Evolutionary conservation across 2,329 filamentous ascomycete species (phyloP).

Genomic region (Lasiodiplodia hormozganensis): DNA sequence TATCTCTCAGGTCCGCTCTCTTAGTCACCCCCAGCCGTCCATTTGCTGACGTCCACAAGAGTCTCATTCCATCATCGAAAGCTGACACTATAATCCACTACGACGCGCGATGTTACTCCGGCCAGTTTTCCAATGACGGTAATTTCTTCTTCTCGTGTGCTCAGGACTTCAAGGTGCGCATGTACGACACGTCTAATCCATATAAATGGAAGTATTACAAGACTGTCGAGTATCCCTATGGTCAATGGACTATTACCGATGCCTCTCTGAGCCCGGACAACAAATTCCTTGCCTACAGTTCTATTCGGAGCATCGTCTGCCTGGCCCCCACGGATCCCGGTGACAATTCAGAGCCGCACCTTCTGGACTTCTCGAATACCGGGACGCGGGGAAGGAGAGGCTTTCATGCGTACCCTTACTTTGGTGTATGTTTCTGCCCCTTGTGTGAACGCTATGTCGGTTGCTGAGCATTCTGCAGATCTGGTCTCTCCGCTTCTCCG

Average conservation of each 20-base stretch:
- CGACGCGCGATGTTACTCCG: conserved; percentile 85
- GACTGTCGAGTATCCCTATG: conserved; percentile 82
- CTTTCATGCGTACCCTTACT: conserved; percentile 41
- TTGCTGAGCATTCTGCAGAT: conserved; percentile 57
- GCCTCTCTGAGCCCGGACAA: conserved; percentile 91
- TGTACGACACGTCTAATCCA: conserved; percentile 97
- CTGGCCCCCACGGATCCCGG: conserved; percentile 86
- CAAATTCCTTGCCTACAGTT: conserved; percentile 88
- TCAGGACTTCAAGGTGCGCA: conserved; percentile 91
- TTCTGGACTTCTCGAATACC: conserved; percentile 72
- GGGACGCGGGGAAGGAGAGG: conserved; percentile 47
- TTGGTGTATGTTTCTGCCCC: conserved; percentile 69
- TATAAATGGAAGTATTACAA: conserved; percentile 98
- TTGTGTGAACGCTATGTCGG: neutral
- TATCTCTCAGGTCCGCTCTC: conserved; percentile 67
- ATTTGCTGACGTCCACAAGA: conserved; percentile 51
- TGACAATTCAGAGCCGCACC: conserved; percentile 78
- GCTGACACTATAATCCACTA: conserved; percentile 91
- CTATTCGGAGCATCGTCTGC: conserved; percentile 83
- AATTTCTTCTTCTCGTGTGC: conserved; percentile 96
- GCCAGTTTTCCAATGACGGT: conserved; percentile 95
- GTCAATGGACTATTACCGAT: conserved; percentile 96
- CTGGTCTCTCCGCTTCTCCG: conserved; percentile 91
- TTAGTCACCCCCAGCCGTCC: no score
- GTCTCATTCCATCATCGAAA: conserved; percentile 76